Conservation (phyloP, 306 rosid species). For the Vigna radiata region DNA sequence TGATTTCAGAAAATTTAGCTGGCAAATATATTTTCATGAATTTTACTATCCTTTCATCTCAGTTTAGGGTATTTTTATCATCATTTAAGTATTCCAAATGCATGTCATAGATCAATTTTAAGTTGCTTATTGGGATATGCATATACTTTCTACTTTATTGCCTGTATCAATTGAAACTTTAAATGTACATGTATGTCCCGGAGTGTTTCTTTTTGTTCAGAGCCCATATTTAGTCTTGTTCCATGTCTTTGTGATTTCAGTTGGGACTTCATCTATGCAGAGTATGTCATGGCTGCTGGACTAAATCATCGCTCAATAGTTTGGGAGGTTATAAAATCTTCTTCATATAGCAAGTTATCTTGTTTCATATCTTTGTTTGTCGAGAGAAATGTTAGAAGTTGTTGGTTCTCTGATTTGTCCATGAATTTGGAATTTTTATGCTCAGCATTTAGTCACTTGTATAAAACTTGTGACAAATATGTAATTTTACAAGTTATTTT, state of each 20-base stretch:
- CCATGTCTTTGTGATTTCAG: constrained; percentile 57
- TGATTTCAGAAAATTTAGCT: constrained; percentile 26
- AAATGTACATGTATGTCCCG: constrained; percentile 20
- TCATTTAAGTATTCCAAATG: constrained; percentile 14
- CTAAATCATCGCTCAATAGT: constrained; percentile 87
- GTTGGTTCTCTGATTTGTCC: not conserved
- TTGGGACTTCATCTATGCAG: constrained; percentile 99
- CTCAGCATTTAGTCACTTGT: constrained; percentile 18
- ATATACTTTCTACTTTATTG: constrained; percentile 27
- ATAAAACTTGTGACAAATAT: constrained; percentile 29
- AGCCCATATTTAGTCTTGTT: constrained; percentile 24
- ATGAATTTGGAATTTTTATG: not conserved
- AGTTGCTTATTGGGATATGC: constrained; percentile 22
- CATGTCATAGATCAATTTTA: constrained; percentile 13
- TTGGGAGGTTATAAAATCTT: constrained; percentile 78
- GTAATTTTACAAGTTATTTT: not conserved
- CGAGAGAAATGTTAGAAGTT: constrained; percentile 27
- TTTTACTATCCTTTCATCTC: constrained; percentile 13
- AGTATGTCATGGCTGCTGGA: constrained; percentile 97
- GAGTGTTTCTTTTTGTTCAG: constrained; percentile 31
- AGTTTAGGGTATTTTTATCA: not conserved
- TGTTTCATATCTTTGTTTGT: constrained; percentile 1
- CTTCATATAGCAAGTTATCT: constrained; percentile 30
- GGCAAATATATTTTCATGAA: constrained; percentile 1
- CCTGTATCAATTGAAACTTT: not conserved